Base-by-base conservation (phyloP, 768 basidiomycete species). In the Lactarius sp. region DNA sequence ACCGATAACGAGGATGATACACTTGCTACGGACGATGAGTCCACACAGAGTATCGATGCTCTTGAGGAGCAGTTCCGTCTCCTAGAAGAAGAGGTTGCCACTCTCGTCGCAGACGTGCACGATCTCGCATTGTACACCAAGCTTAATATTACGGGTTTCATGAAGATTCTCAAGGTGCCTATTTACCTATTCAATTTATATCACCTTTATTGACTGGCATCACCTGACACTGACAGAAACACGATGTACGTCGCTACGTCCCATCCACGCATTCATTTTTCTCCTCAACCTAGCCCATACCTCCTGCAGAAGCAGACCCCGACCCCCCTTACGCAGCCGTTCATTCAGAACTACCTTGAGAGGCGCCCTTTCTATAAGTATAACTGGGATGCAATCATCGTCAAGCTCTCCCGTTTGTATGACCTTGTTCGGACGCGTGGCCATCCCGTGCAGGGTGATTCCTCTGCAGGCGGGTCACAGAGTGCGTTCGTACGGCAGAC, bases 401-500 rank as follows among this genome's bases (percentile, higher is more conserved):
- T 98, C 66, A 97, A 98, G 73, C 83, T 98, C 34, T 98, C 96
- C 16, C 90, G 90, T 69, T 76, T 98, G 42, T 98, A 97, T 71
- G 89, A 98, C 74, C 87, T 98, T 41, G 94, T 98, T 18, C 86
- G 95, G 54, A 98, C 95, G 0, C 80, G 97, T 58, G 97, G 97
- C 0, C 92, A 98, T 71, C 97, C 97, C 10, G 88, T 93, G 2
- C 84, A 89, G 61, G 97, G 97, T 27, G 97, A 99, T 71, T 85
- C 94, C 1, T 88, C 87, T 69, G 97, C 97, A 1, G 97, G 97
- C 34, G 95, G 96, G 1, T 90, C 76, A 68, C 97, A 99, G 78
- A 97, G 91, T 68, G 97, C 96, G 2, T 99, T 99, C 71, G 92
- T 98, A n/a, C 77, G 97, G 46, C 94, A 97, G 75, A 99, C 97